A percentile compares a stretch with the other conserved stretches of the same genome.
Evolutionary conservation across 805 yeast genomes (phyloP).

Genomic region (Saturnispora mendoncae): DNA sequence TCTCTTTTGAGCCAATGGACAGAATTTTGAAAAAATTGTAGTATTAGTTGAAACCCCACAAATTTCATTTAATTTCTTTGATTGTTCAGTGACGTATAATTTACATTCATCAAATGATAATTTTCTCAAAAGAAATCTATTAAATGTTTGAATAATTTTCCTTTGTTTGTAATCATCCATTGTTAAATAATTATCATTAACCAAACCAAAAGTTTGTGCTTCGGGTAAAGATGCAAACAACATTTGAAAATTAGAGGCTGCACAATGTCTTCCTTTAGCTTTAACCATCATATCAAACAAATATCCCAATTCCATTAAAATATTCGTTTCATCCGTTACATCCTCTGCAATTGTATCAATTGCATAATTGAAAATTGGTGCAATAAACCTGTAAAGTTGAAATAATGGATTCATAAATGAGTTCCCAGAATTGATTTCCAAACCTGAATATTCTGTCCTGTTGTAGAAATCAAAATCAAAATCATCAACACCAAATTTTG

Average conservation of each 20-base stretch:
- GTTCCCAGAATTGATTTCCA: slow-evolving; percentile 81
- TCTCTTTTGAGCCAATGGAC: slow-evolving; percentile 31
- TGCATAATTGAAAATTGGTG: slow-evolving; percentile 61
- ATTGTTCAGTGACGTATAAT: slow-evolving; percentile 19
- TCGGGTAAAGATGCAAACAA: slow-evolving; percentile 40
- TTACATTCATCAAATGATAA: slow-evolving; percentile 41
- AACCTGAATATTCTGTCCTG: slow-evolving; percentile 63
- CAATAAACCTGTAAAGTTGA: slow-evolving; percentile 71
- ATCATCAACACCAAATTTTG: slow-evolving; percentile 87
- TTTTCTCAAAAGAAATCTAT: slow-evolving; percentile 47
- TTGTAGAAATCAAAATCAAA: slow-evolving; percentile 87
- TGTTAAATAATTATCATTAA: slow-evolving; percentile 40
- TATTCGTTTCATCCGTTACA: slow-evolving; percentile 37
- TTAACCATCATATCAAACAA: slow-evolving; percentile 85
- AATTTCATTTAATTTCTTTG: slow-evolving; percentile 22
- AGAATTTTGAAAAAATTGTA: slow-evolving; percentile 32
- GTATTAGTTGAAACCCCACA: slow-evolving; percentile 39
- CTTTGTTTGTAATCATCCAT: slow-evolving; percentile 38
- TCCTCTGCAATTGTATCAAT: slow-evolving; percentile 48
- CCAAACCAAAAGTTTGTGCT: slow-evolving; percentile 44
- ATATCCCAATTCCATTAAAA: slow-evolving; percentile 78
- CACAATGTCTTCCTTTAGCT: slow-evolving; percentile 69
- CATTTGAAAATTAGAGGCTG: slow-evolving; percentile 70
- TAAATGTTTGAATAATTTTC: slow-evolving; percentile 42
- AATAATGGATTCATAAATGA: slow-evolving; percentile 69